Percentiles rank a stretch among this genome's conserved stretches.
Conservation (phyloP, 1,284 basidiomycete species). For the Ganoderma sinense region DNA sequence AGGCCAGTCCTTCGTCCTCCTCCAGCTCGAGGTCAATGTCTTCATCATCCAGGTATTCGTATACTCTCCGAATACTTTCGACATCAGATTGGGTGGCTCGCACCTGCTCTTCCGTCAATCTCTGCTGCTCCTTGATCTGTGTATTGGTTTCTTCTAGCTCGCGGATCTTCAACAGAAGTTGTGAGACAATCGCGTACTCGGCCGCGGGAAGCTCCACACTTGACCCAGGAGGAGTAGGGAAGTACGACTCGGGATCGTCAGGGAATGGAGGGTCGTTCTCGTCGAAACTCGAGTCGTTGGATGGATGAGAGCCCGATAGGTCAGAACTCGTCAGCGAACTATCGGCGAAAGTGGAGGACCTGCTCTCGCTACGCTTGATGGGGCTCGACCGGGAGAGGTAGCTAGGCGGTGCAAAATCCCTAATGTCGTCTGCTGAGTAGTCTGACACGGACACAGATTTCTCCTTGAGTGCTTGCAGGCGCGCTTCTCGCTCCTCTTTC, state of each 20-base stretch:
- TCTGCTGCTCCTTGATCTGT: slow-evolving; percentile 74
- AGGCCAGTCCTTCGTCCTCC: slow-evolving; percentile 44
- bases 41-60: slow-evolving; percentile 73
- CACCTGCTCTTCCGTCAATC: slow-evolving; percentile 64
- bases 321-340: slow-evolving; percentile 8
- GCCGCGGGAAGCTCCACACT: slow-evolving; percentile 22
- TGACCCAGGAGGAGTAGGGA: slow-evolving; percentile 14
- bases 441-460: slow-evolving; percentile 44
- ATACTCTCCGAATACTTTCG: slow-evolving; percentile 71
- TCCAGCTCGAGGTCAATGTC: slow-evolving; percentile 53
- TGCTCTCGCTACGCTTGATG: slow-evolving; percentile 11
- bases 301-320: slow-evolving; percentile 4
- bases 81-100: slow-evolving; percentile 76
- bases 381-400: slow-evolving; percentile 32
- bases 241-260: slow-evolving; percentile 19
- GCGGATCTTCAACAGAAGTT: slow-evolving; percentile 79
- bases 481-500: slow-evolving; percentile 64
- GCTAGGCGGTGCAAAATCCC: slow-evolving; percentile 69
- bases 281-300: not conserved
- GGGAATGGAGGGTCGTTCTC: slow-evolving; percentile 5
- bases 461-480: slow-evolving; percentile 53
- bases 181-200: slow-evolving; percentile 69
- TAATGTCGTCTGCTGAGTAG: slow-evolving; percentile 27
- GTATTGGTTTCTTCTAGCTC: slow-evolving; percentile 82
- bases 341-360: slow-evolving; percentile 7